phyloP scores from a whole-genome alignment of 768 basidiomycete genomes.

The Coprinellus micaceus region DNA sequence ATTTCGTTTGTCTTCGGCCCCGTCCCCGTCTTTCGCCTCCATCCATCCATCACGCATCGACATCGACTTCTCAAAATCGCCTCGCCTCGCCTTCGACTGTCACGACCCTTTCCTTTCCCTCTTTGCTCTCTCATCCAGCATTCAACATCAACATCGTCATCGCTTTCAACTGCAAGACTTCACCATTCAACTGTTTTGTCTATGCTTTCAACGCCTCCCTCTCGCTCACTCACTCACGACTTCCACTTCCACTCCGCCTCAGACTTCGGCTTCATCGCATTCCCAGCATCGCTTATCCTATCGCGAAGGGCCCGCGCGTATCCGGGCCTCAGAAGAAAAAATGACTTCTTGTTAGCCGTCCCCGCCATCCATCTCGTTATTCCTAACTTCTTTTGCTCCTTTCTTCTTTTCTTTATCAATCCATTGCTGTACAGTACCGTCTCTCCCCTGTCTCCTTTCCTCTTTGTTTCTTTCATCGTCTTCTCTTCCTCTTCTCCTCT shows the following conservation, averaged over 20 bases:
- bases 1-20: constrained; percentile 5
- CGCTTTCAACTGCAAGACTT: constrained; percentile 11
- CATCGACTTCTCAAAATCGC: no score
- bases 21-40: constrained; percentile 1
- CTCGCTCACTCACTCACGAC: no score
- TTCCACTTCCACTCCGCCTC: no score
- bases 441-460: background rate
- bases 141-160: background rate
- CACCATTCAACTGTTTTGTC: constrained; percentile 18
- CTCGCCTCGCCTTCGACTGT: constrained; percentile 5
- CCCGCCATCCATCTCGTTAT: background rate
- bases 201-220: background rate
- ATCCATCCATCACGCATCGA: background rate
- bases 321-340: constrained; percentile 10
- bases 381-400: background rate
- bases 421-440: background rate
- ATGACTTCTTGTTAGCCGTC: background rate
- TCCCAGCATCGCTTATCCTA: constrained; percentile 6
- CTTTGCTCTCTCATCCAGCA: constrained; percentile 4
- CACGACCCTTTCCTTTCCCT: constrained; percentile 10
- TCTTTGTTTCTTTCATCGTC: background rate
- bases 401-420: background rate
- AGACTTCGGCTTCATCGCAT: background rate
- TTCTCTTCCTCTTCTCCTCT: background rate
- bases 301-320: constrained; percentile 42